Evolutionary conservation across 2,329 filamentous ascomycete genomes (phyloP).

Genomic region (Massarina eburnea): DNA sequence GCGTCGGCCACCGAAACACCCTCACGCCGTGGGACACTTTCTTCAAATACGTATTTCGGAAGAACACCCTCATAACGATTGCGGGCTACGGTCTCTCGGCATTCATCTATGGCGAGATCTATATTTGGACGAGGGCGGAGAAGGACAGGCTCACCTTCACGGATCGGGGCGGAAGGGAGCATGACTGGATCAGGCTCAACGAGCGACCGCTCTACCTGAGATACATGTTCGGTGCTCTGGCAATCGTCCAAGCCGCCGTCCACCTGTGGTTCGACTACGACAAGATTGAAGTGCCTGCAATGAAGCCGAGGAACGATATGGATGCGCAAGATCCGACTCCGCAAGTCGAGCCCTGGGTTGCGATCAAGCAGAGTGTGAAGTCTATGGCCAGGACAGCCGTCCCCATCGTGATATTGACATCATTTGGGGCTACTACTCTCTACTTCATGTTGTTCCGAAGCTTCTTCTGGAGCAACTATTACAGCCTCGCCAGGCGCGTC

Average conservation of each 20-base stretch:
- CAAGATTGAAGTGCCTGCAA: conserved; percentile 56
- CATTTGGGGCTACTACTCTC: conserved; percentile 18
- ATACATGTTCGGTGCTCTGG: conserved; percentile 68
- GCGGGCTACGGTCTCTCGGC: conserved; percentile 78
- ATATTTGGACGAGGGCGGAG: conserved; percentile 69
- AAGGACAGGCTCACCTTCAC: conserved; percentile 70
- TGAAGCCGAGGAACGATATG: conserved; percentile 25
- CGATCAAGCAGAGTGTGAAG: conserved; percentile 20
- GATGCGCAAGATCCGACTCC: conserved; percentile 9
- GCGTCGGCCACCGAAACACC: conserved; percentile 64
- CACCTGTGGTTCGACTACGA: conserved; percentile 78
- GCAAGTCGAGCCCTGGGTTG: conserved; percentile 17
- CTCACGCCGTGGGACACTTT: conserved; percentile 68
- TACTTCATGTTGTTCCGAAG: conserved; percentile 36
- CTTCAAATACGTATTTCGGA: conserved; percentile 57
- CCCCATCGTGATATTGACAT: conserved; percentile 53
- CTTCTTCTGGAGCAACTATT: conserved; percentile 53
- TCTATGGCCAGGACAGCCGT: conserved; percentile 19
- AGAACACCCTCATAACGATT: conserved; percentile 68
- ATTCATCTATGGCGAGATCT: conserved; percentile 77
- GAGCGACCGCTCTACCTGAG: conserved; percentile 83
- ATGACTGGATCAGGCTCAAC: conserved; percentile 76
- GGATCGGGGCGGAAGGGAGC: conserved; percentile 63
- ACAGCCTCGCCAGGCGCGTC: conserved; percentile 55
- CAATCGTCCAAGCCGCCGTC: conserved; percentile 65